A percentile compares a stretch with the other conserved stretches of the same genome.
These are phyloP conservation scores for Clitopilus hobsonii DNA, from an alignment of 768 basidiomycete species.

Conservation along the genomic window DNA sequence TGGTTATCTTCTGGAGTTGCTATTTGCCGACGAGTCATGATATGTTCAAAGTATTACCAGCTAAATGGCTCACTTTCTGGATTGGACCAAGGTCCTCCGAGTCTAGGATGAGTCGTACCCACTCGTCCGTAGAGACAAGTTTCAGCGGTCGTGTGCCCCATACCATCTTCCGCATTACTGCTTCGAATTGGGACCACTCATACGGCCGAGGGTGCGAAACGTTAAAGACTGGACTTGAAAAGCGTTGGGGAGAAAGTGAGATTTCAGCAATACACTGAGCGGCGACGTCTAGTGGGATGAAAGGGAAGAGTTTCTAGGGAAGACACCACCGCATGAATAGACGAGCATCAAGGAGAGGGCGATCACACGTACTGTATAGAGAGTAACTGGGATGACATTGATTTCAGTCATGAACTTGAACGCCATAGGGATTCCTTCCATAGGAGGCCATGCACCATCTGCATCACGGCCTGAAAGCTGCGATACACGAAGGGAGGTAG, in stretches of 20 bases:
- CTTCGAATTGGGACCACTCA: constrained; percentile 6
- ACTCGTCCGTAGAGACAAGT: too few relatives aligned
- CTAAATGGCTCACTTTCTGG: too few relatives aligned
- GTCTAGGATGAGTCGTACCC: too few relatives aligned
- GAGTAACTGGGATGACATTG: constrained; percentile 13
- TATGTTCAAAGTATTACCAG: too few relatives aligned
- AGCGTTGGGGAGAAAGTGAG: neutral
- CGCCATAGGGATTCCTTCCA: constrained; percentile 29
- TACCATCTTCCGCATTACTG: neutral
- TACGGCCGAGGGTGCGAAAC: neutral
- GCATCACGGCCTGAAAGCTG: constrained; percentile 25
- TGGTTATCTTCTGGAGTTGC: too few relatives aligned
- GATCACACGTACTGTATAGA: neutral
- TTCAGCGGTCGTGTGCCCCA: too few relatives aligned
- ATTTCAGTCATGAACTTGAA: constrained; percentile 23
- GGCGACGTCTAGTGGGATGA: constrained; percentile 20
- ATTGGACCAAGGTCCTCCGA: too few relatives aligned
- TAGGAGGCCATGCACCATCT: constrained; percentile 28
- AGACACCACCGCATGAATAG: neutral
- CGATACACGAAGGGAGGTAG: constrained; percentile 22
- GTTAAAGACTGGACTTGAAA: neutral
- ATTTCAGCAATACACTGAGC: constrained; percentile 20
- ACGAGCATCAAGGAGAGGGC: neutral
- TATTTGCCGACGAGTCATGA: too few relatives aligned
- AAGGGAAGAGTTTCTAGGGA: constrained; percentile 22